These are phyloP conservation scores for maize (Zea mays) DNA, from an alignment of 176 grass and related monocot species.

Conservation along the genomic window DNA sequence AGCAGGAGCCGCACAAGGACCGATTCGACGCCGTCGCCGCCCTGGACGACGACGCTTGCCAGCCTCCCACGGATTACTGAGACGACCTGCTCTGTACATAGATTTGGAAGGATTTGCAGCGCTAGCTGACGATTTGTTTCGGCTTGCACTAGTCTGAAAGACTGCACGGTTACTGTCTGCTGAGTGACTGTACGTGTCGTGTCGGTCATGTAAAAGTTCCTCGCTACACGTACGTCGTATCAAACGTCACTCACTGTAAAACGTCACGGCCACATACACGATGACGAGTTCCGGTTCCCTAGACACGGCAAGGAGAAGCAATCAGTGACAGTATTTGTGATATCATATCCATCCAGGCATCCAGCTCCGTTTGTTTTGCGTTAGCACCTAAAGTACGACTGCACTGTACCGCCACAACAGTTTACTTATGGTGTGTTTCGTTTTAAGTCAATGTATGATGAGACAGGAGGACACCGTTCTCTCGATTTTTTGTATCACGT, in stretches of 20 bases:
- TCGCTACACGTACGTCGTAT: background rate
- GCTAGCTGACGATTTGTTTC: conserved; percentile 10
- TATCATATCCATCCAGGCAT: background rate
- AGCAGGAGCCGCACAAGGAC: conserved; percentile 41
- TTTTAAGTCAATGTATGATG: too few species aligned
- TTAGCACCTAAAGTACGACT: background rate
- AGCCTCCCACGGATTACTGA: conserved; percentile 68
- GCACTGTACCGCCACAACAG: too few species aligned
- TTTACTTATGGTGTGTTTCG: too few species aligned
- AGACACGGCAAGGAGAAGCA: too few species aligned
- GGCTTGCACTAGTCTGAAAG: background rate
- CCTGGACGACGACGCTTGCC: conserved; percentile 31
- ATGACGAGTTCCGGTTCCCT: background rate
- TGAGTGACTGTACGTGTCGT: background rate
- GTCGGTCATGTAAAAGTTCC: background rate
- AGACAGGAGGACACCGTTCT: too few species aligned
- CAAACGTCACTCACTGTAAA: background rate
- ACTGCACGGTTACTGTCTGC: background rate
- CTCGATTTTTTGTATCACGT: too few species aligned
- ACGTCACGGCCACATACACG: background rate
- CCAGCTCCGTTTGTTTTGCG: background rate
- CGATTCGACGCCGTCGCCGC: conserved; percentile 16
- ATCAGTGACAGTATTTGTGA: background rate
- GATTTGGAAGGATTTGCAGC: background rate
- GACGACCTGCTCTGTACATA: conserved; percentile 5